Evolutionary conservation across 140 eudicot species (phyloP).

Genomic region (Erigeron philadelphicus): DNA sequence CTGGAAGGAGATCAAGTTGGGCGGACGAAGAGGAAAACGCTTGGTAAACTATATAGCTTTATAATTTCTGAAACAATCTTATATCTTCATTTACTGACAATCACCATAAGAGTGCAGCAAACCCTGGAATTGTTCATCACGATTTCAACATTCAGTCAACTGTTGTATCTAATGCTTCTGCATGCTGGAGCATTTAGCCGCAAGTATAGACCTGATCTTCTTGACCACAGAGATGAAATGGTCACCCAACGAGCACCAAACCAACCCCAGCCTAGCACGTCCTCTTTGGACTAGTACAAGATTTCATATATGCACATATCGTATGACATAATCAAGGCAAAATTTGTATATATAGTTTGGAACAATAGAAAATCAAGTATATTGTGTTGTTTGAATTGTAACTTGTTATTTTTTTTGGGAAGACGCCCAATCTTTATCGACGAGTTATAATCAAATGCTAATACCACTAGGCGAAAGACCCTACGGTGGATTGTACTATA

Average conservation of each 20-base stretch:
- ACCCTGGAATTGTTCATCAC: slow-evolving; percentile 65
- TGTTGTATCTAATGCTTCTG: slow-evolving; percentile 60
- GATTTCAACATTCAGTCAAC: slow-evolving; percentile 58
- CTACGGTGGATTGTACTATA: no score
- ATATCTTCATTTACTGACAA: background rate
- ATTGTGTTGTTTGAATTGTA: background rate
- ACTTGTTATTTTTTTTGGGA: background rate
- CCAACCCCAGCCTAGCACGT: slow-evolving; percentile 23
- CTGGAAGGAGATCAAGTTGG: slow-evolving; percentile 76
- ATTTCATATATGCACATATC: background rate
- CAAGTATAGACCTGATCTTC: slow-evolving; percentile 47
- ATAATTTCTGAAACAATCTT: background rate
- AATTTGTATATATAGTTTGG: background rate
- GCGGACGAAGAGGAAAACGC: slow-evolving; percentile 75
- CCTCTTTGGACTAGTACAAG: slow-evolving; percentile 17
- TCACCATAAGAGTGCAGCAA: slow-evolving; percentile 37
- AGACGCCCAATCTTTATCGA: no score
- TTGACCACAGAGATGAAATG: slow-evolving; percentile 17
- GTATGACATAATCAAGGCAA: background rate
- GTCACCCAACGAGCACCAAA: slow-evolving; percentile 23
- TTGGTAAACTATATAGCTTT: slow-evolving; percentile 32
- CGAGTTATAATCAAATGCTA: no score
- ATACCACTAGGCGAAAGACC: no score
- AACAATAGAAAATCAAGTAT: background rate
- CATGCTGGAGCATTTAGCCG: slow-evolving; percentile 63